Percentiles rank a stretch among this genome's conserved stretches.
These are phyloP conservation scores for Blastobotrys persicus DNA, from an alignment of 1,139 yeast species.

Conservation along the genomic window DNA sequence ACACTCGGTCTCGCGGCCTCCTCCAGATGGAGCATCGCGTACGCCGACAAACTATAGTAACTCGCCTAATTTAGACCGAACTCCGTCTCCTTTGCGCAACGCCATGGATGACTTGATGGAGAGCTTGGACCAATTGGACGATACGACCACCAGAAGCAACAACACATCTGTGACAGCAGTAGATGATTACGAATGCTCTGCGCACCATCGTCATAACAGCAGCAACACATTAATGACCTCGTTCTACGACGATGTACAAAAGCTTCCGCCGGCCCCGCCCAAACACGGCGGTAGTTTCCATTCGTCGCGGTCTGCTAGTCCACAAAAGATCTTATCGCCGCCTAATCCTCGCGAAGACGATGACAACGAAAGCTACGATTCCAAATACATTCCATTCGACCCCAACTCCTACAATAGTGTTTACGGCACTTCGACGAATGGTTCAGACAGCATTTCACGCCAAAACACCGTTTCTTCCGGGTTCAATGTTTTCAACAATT, in stretches of 20 bases:
- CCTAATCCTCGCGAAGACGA: constrained; percentile 10
- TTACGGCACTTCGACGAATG: not conserved
- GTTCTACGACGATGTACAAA: not conserved
- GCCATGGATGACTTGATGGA: constrained; percentile 39
- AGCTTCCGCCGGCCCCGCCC: not conserved
- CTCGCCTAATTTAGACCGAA: constrained; percentile 36
- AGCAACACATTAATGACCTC: not conserved
- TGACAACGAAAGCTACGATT: constrained; percentile 24
- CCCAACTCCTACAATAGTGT: constrained; percentile 29
- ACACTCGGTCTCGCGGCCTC: constrained; percentile 23
- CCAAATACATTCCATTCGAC: constrained; percentile 28
- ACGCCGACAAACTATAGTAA: constrained; percentile 1
- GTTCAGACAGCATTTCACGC: constrained; percentile 5
- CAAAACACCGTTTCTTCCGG: constrained; percentile 24
- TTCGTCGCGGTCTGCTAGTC: constrained; percentile 4
- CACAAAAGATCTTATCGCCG: constrained; percentile 3
- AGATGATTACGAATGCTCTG: constrained; percentile 9
- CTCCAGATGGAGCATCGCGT: constrained; percentile 1
- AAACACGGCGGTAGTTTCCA: not conserved
- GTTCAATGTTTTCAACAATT: constrained; percentile 27
- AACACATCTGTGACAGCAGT: constrained; percentile 16
- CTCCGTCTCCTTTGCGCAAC: constrained; percentile 51
- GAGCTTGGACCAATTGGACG: constrained; percentile 33
- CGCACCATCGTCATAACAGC: not conserved
- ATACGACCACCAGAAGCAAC: constrained; percentile 18